A percentile compares a stretch with the other conserved stretches of the same genome.
phyloP scores from a whole-genome alignment of 371 early-diverging fungal species.

The Sporodiniella umbellata region DNA sequence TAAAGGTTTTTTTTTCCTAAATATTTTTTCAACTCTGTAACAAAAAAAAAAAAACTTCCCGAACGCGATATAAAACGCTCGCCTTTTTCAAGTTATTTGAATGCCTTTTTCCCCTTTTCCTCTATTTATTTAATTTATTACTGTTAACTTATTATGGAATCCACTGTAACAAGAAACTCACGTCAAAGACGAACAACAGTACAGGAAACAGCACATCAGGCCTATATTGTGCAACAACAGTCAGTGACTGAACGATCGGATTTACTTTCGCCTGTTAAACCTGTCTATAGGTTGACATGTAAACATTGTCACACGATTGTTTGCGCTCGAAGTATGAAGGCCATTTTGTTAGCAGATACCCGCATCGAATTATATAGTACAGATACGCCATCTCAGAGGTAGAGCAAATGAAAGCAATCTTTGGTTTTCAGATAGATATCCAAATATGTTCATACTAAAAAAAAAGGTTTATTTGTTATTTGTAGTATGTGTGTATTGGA shows the following conservation, averaged over 20 bases:
- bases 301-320: conserved; percentile 44
- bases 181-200: conserved; percentile 8
- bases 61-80: neutral
- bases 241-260: conserved; percentile 4
- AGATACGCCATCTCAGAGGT: conserved; percentile 82
- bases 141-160: conserved; percentile 19
- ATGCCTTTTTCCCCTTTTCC: neutral
- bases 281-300: conserved; percentile 37
- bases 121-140: neutral
- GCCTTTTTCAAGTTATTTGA: neutral
- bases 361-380: conserved; percentile 84
- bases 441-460: too few relatives aligned
- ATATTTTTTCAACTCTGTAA: neutral
- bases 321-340: conserved; percentile 84
- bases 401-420: conserved; percentile 25
- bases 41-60: conserved; percentile 1
- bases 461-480: neutral
- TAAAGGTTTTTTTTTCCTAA: neutral
- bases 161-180: conserved; percentile 13
- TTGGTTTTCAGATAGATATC: too few relatives aligned
- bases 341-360: conserved; percentile 88
- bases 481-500: conserved; percentile 82
- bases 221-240: conserved; percentile 12
- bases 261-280: conserved; percentile 26
- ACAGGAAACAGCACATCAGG: conserved; percentile 2